Evolutionary conservation across 495 filamentous ascomycete genomes (phyloP), one percentile per base, ranked within the genome.

Genomic region (Penicillium lividum): DNA sequence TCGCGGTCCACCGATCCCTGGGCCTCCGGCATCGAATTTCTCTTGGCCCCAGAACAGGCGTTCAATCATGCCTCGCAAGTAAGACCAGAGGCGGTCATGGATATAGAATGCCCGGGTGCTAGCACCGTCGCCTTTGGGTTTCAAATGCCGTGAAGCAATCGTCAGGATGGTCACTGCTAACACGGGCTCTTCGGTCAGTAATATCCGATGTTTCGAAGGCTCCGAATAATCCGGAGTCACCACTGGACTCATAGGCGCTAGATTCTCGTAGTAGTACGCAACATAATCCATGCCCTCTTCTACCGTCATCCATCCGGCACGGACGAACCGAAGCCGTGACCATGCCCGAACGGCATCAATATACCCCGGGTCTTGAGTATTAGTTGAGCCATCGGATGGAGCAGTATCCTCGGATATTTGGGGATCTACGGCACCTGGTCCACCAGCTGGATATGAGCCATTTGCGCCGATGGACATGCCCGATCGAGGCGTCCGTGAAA

Each of bases 11-110:
- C 89, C 88, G 34, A 89, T 88, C 31, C 92, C 91, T 56, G 89
- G 89, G 62, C 93, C 92, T 48, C 89, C 90, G 22, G 91, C 90
- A 31, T 89, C 92, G 67, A 94, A 96, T 58, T 94, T 91, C 71
- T 97, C 92, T 65, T 97, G 92, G 27, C 93, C 93, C 90, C 91
- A 97, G 52, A 97, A 88, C 53, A 96, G 87, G 18, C 94, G 86
- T 68, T 95, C 89, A 54, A 97, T 92, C 89, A 96, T 97, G 51
- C 90, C 88, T 30, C 92, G 86, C 33, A 97, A 82, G 68, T 97
- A 96, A 27, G 84, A 86, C 94, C 94, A 98, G n/a, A 98, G 83
- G 71, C 91, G 87, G 60, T 97, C 92, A 65, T 98, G 94, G 52
- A 98, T 96, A 55, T 91, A 89, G 62, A 92, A 91, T 0, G 90